Conservation (phyloP, 2,329 filamentous ascomycete species). For the Neurospora crassa region DNA sequence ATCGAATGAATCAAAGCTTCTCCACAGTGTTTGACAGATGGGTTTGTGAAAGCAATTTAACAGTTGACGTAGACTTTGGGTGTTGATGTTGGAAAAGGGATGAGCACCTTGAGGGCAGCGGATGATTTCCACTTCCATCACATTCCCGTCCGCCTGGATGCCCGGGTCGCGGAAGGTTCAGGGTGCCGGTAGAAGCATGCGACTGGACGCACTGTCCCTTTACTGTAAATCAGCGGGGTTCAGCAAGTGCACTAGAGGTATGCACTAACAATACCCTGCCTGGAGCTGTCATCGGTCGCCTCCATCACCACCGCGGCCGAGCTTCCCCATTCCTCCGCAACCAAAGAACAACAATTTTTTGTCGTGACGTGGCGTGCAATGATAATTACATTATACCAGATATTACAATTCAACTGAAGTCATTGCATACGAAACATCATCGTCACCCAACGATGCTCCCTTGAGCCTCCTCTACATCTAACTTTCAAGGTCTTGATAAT, state of each 20-base stretch:
- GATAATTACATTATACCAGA: background rate
- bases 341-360: background rate
- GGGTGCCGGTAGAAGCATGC: background rate
- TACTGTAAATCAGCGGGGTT: background rate
- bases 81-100: background rate
- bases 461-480: constrained; percentile 14
- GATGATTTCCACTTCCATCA: background rate
- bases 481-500: background rate
- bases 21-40: background rate
- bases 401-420: background rate
- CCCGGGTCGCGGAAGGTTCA: background rate
- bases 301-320: background rate
- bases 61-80: background rate
- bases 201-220: background rate
- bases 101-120: background rate
- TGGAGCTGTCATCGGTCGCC: background rate
- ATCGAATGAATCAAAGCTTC: background rate
- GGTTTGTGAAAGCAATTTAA: background rate
- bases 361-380: background rate
- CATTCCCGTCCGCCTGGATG: background rate
- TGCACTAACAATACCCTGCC: background rate
- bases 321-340: background rate
- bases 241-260: background rate
- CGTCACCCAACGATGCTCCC: constrained; percentile 21
- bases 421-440: background rate